Percentiles rank a stretch among this genome's conserved stretches.
Evolutionary conservation across 2,329 filamentous ascomycete species (phyloP).

Genomic region (Beauveria medogensis): DNA sequence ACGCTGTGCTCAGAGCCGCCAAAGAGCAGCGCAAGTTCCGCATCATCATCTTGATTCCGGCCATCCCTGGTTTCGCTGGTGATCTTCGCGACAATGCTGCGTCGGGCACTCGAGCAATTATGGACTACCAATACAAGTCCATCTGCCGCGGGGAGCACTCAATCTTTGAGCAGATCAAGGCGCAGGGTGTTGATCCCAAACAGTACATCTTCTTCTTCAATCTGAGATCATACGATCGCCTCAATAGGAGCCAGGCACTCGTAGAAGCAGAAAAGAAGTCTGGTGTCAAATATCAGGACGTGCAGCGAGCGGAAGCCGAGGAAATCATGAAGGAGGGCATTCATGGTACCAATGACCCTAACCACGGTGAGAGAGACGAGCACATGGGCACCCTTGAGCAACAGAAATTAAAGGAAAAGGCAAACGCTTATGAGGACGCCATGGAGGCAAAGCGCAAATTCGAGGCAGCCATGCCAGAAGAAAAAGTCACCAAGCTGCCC

Average conservation of each 20-base stretch:
- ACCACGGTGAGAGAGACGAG: constrained; percentile 36
- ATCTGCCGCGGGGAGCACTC: constrained; percentile 87
- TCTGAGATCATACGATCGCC: constrained; percentile 80
- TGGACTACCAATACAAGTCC: constrained; percentile 98
- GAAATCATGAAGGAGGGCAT: constrained; percentile 75
- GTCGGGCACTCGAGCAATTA: constrained; percentile 82
- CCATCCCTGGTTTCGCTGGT: constrained; percentile 88
- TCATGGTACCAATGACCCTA: constrained; percentile 44
- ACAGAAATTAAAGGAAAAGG: constrained; percentile 28
- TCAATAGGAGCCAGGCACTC: constrained; percentile 73
- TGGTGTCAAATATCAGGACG: constrained; percentile 75
- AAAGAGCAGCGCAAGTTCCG: constrained; percentile 83
- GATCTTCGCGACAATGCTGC: constrained; percentile 79
- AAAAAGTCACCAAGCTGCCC: constrained; percentile 29
- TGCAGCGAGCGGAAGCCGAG: constrained; percentile 81
- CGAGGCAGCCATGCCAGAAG: constrained; percentile 37
- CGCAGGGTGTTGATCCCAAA: constrained; percentile 66
- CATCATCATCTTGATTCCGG: constrained; percentile 83
- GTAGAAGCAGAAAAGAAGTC: constrained; percentile 70
- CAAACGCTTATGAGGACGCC: constrained; percentile 28
- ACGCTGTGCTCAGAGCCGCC: constrained; percentile 73
- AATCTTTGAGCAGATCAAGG: constrained; percentile 70
- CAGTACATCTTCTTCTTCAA: constrained; percentile 93
- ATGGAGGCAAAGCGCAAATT: constrained; percentile 44
- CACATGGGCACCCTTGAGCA: constrained; percentile 38